Percentiles rank a stretch among this genome's conserved stretches.
These are phyloP conservation scores for Saccharomycopsis crataegensis DNA, from an alignment of 1,139 yeast species.

Conservation along the genomic window DNA sequence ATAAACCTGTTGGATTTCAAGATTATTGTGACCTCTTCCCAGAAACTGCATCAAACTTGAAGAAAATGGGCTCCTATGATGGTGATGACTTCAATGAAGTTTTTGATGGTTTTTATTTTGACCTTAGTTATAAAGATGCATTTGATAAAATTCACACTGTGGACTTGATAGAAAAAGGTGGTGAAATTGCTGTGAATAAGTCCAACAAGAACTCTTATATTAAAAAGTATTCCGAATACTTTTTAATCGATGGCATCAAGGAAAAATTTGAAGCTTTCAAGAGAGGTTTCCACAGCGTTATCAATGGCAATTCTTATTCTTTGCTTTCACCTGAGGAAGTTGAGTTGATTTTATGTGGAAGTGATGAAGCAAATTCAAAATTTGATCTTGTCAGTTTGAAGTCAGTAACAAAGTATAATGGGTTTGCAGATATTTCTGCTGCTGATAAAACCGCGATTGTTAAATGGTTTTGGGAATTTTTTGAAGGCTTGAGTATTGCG, in stretches of 20 bases:
- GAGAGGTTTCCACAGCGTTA: conserved; percentile 66
- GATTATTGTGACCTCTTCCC: conserved; percentile 71
- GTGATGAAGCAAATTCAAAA: conserved; percentile 35
- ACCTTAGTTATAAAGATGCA: conserved; percentile 35
- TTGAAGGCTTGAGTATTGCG: conserved; percentile 37
- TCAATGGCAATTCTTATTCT: conserved; percentile 73
- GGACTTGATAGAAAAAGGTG: conserved; percentile 56
- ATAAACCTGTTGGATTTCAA: conserved; percentile 44
- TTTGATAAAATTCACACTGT: conserved; percentile 35
- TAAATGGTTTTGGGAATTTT: conserved; percentile 81
- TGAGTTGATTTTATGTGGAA: conserved; percentile 72
- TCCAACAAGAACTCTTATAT: conserved; percentile 56
- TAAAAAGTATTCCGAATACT: conserved; percentile 51
- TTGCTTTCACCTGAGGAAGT: conserved; percentile 78
- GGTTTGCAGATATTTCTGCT: conserved; percentile 34
- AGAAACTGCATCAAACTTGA: conserved; percentile 49
- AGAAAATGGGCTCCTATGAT: conserved; percentile 40
- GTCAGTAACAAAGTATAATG: conserved; percentile 65
- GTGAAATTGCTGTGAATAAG: conserved; percentile 41
- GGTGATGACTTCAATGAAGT: conserved; percentile 38
- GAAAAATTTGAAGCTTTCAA: conserved; percentile 51
- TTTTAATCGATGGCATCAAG: conserved; percentile 47
- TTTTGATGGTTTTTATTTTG: conserved; percentile 41
- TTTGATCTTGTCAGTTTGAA: conserved; percentile 62
- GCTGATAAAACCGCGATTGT: conserved; percentile 37